A percentile compares a stretch with the other conserved stretches of the same genome.
phyloP scores from a whole-genome alignment of 148 eudicot species.

The Persicaria tinctoria region DNA sequence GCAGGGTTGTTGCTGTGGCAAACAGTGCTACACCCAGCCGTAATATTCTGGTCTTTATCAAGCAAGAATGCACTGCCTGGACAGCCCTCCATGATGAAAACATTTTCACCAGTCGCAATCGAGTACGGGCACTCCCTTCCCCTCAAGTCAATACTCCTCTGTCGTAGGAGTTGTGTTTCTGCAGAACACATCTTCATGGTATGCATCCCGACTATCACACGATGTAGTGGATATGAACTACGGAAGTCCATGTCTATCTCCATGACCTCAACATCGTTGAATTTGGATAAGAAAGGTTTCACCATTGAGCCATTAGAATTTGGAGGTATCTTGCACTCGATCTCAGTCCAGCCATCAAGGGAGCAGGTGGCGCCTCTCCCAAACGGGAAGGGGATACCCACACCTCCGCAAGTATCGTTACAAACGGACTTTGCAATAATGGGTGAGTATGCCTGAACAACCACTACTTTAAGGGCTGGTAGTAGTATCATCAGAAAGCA shows the following conservation, averaged over 20 bases:
- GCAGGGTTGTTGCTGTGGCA: not conserved
- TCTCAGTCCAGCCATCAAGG: slow-evolving; percentile 6
- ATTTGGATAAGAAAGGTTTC: slow-evolving; percentile 13
- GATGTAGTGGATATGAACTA: not conserved
- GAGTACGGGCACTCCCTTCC: not conserved
- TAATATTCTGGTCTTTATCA: no score
- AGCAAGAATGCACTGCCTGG: not conserved
- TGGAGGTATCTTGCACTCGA: slow-evolving; percentile 15
- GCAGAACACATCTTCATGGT: not conserved
- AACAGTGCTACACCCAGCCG: not conserved
- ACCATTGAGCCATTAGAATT: not conserved
- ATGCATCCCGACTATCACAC: not conserved
- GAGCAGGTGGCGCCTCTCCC: slow-evolving; percentile 24
- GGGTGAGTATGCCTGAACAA: not conserved
- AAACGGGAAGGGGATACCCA: slow-evolving; percentile 30
- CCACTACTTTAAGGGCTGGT: not conserved
- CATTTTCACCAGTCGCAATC: not conserved
- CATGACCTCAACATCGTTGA: slow-evolving; percentile 17
- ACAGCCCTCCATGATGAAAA: not conserved
- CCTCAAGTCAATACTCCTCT: not conserved
- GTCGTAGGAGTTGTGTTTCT: not conserved
- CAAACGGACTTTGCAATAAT: slow-evolving; percentile 20
- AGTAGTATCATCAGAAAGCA: no score
- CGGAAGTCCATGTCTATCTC: not conserved
- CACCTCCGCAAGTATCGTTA: slow-evolving; percentile 14